A percentile compares a stretch with the other conserved stretches of the same genome.
Evolutionary conservation across 176 grass and related monocot genomes (phyloP).

Genomic region (Oryza meyeriana): DNA sequence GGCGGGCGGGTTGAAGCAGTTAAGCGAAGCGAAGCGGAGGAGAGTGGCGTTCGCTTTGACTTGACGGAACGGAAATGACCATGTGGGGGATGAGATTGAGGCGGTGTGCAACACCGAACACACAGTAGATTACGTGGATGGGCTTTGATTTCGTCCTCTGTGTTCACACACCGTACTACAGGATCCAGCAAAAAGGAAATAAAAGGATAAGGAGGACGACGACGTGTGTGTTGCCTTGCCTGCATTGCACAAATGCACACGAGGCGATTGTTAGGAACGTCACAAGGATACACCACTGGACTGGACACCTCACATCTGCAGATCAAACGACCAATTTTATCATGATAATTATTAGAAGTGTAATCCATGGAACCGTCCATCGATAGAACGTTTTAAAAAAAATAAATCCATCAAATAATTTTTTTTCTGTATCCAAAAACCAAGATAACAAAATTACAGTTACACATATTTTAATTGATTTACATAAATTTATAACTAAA

Average conservation of each 20-base stretch:
- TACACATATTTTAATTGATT: too few relatives aligned
- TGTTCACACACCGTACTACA: background rate
- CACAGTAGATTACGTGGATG: background rate
- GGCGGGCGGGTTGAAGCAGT: background rate
- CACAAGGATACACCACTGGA: too few relatives aligned
- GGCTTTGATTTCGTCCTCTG: background rate
- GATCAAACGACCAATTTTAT: too few relatives aligned
- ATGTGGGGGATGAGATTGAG: too few relatives aligned
- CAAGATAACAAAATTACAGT: too few relatives aligned
- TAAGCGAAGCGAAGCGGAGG: background rate
- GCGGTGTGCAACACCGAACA: background rate
- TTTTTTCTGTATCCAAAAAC: too few relatives aligned
- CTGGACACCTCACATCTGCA: background rate
- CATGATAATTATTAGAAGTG: too few relatives aligned
- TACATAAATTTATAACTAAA: too few relatives aligned
- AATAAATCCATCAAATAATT: too few relatives aligned
- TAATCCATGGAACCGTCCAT: too few relatives aligned
- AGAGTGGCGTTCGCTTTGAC: background rate
- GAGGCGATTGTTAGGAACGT: background rate
- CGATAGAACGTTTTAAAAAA: too few relatives aligned
- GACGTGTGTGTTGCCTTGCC: background rate
- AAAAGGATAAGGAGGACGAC: background rate
- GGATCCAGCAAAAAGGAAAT: background rate
- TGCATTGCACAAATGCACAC: background rate
- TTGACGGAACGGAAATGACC: background rate